These are phyloP conservation scores for Sonneratia alba DNA, from an alignment of 345 rosid genomes.

Conservation along the genomic window DNA sequence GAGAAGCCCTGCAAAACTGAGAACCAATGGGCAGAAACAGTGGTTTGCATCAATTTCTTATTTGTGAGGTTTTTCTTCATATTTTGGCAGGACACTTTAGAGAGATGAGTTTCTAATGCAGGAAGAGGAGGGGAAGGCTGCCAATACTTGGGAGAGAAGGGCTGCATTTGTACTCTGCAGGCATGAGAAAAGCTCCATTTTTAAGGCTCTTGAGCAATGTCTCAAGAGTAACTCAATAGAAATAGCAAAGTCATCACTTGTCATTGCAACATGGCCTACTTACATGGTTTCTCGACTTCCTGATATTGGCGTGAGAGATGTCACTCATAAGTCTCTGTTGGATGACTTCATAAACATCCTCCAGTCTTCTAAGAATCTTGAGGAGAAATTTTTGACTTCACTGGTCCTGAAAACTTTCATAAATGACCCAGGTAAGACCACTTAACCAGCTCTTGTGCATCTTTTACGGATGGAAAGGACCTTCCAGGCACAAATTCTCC, in stretches of 20 bases:
- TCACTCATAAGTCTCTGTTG: constrained; percentile 41
- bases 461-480: not conserved
- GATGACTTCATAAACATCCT: constrained; percentile 48
- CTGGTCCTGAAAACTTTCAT: constrained; percentile 52
- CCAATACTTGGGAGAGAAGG: constrained; percentile 47
- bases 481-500: not conserved
- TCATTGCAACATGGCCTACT: constrained; percentile 45
- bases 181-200: constrained; percentile 58
- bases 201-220: constrained; percentile 55
- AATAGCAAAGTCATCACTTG: constrained; percentile 46
- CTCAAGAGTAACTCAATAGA: constrained; percentile 51
- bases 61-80: not conserved
- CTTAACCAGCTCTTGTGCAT: not conserved
- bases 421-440: constrained; percentile 31
- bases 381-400: constrained; percentile 55
- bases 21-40: constrained; percentile 27
- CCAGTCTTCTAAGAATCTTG: constrained; percentile 48
- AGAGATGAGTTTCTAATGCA: constrained; percentile 9
- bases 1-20: constrained; percentile 19
- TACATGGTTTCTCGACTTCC: constrained; percentile 53
- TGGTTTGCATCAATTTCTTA: constrained; percentile 16
- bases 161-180: constrained; percentile 50
- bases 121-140: constrained; percentile 50
- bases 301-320: constrained; percentile 34
- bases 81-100: not conserved